Base-by-base conservation (phyloP, 768 basidiomycete species). In the Steccherinum ochraceum region DNA sequence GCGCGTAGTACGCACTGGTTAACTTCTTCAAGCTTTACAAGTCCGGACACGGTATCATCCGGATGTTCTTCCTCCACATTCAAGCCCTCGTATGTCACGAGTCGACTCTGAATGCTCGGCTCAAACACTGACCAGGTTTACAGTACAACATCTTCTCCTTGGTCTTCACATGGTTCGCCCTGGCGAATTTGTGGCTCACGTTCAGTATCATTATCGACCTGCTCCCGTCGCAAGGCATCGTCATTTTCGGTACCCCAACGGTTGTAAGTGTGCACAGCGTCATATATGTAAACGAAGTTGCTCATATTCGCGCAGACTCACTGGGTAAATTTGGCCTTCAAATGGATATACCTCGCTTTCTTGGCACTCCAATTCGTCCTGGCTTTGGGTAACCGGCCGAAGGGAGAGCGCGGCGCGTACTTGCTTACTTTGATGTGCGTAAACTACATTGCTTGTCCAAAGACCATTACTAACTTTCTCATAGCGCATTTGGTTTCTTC, bases 21-120 rank as follows among this genome's bases (percentile, higher is more conserved):
- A 89, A 95, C 69, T 97, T 95, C 73, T 90, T 87, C 75, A 77
- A 79, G 56, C 77, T 95, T 47, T 98, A 96, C 69, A 78, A 76
- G 58, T 92, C 89, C 24, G 80, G 84, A 12, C 94, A 97, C 61
- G 88, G 88, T 23, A 77, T 90, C 48, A 78, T 95, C 56, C 84
- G 95, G 62, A 91, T 98, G 88, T 86, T 98, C 74, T 93, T 97
- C 75, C 83, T 99, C 67, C 94, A 97, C 63, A 61, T 99, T 44
- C 95, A 98, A 69, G 93, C 84, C 40, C 52, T 97, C 49, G 91
- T 92, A 64, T 55, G 86, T 75, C 0, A 19, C 21, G 23, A 23
- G n/a, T 20, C 21, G 12, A 47, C n/a, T 43, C 2, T 4, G 40
- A 5, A 11, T 12, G 30, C 40, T 2, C n/a, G n/a, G n/a, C 20